These are phyloP conservation scores for Claviceps maximensis DNA, from an alignment of 2,329 filamentous ascomycete species.

Conservation along the genomic window DNA sequence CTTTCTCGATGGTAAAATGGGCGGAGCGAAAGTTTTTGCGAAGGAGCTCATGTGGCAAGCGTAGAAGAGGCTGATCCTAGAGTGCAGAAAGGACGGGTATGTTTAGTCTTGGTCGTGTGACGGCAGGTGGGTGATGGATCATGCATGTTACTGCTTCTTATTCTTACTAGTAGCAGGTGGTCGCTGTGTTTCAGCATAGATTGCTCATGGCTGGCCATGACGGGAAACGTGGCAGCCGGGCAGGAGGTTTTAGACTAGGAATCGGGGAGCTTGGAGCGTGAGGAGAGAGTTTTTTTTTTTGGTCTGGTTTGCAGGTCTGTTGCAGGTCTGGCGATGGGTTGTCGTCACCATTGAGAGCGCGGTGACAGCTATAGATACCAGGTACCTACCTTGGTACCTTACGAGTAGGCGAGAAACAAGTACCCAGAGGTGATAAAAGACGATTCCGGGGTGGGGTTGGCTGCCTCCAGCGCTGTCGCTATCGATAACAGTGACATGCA, in stretches of 20 bases:
- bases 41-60: slow-evolving; percentile 82
- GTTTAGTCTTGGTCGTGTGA: neutral
- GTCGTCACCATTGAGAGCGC: no score
- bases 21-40: slow-evolving; percentile 88
- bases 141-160: neutral
- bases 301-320: no score
- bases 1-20: slow-evolving; percentile 62
- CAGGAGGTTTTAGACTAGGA: neutral
- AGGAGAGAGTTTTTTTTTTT: no score
- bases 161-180: slow-evolving; percentile 59
- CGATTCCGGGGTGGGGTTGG: no score
- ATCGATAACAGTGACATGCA: slow-evolving; percentile 2
- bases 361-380: no score
- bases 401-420: no score
- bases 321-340: no score
- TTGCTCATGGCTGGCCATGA: slow-evolving; percentile 47
- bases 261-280: no score
- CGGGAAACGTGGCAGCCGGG: slow-evolving; percentile 7
- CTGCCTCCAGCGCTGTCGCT: no score
- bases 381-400: no score
- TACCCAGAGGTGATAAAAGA: no score
- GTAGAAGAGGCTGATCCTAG: slow-evolving; percentile 87
- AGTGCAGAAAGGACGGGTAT: neutral
- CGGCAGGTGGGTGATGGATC: neutral
- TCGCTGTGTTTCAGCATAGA: slow-evolving; percentile 61